Base-by-base conservation (phyloP, 176 grass and related monocot genomes). In the Chloris gayana region DNA sequence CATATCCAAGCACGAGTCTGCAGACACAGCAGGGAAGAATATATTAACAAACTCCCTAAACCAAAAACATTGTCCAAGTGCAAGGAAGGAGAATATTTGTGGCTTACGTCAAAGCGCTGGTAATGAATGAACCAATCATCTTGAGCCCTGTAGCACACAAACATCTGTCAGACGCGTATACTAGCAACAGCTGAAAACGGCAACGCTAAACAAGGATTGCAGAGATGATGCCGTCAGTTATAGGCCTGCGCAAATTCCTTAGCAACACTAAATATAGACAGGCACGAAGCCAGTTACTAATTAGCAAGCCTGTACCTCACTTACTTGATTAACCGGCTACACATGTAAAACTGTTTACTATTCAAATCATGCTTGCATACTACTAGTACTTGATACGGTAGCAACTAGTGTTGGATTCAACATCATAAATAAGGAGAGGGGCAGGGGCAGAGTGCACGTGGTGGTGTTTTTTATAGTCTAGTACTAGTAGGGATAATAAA, bases 1-100 rank as follows among this genome's bases (percentile, higher is more conserved):
- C 85, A 78, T 97, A 97, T 41, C 94, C 91, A 25, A 97, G 84
- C 75, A 92, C 76, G 79, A 97, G 90, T 79, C 94, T 97, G 87
- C 31, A 42, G 73, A 79, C n/a, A 70, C 7, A 38, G 14, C 15
- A 5, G 46, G 19, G 12, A 24, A n/a, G 66, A 61, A 11, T 29
- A 61, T 61, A 14, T 61, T 29, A 27, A 38, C 14, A 41, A 67
- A 53, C 35, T 19, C 2, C 49, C 17, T 34, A 25, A 29, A 8
- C 0, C 18, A 79, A 42, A 11, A 83, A 17, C 62, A 73, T 62
- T 19, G 63, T 6, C 15, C 4, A 30, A 46, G 7, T 38, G 1
- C 34, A 76, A 44, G 60, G 13, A 71, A 79, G 12, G 11, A 25
- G 67, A 70, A 67, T 19, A 39, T 37, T 14, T 1, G 25, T 51